Evolutionary conservation across 148 eudicot species (phyloP), one percentile per base, ranked within the genome.

Genomic region (Salicornia ramosissima): DNA sequence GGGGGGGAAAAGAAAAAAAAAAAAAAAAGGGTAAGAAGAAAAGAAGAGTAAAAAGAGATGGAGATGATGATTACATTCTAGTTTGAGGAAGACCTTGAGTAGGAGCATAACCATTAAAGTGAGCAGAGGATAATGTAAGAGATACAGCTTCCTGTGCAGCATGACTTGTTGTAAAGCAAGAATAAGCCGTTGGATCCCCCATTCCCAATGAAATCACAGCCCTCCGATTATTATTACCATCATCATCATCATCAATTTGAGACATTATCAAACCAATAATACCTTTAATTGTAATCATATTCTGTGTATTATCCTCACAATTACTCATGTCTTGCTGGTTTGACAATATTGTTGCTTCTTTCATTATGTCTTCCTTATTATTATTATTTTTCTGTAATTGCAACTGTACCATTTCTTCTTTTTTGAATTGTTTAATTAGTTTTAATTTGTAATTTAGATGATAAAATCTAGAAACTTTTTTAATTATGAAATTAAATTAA

Each of bases 91-190:
- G 96, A 30, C 99, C 99, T 3, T 69, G 78, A 50, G 99, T 91
- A 18, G 99, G 99, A 30, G 96, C 70, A 46, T 95, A 95, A 11
- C 99, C 99, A 85, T 95, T 89, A 76, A 91, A 95, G 19, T 73
- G 68, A 8, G 80, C 58, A 2, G 91, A 87, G 2, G 69, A 77
- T 21, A 95, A 76, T 2, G 87, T 19, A 19, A 82, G 76, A 28
- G 76, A 68, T 0, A 91, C 94, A 33, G 97, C 91, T 14, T 87
- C 78, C 40, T 80, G 46, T 25, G 85, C 85, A 10, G 65, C 73
- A 29, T 74, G 34, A 29, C 84, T 71, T 2, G 99, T 83, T 3
- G 71, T 81, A 42, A 89, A 95, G 73, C 99, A 95, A 0, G 91
- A 80, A 75, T 84, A 83, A 4, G 83, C 86, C 0, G 99, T 80